These are phyloP conservation scores for Warburgia ugandensis DNA, from an alignment of 164 flowering plant species.

Conservation along the genomic window DNA sequence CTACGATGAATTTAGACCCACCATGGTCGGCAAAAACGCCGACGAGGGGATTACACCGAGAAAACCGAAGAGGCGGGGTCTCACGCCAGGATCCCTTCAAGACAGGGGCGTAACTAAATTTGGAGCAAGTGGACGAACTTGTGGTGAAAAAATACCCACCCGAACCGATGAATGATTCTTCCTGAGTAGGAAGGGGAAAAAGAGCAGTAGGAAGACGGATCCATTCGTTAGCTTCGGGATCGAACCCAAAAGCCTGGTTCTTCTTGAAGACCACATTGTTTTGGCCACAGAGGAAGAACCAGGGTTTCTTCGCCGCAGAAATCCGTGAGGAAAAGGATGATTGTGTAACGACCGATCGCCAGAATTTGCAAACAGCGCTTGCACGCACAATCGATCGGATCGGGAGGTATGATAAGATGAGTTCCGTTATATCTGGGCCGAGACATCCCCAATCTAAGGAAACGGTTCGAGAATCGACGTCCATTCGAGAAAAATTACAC, in stretches of 20 bases:
- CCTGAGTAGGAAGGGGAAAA: conserved; percentile 12
- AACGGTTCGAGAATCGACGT: too few relatives aligned
- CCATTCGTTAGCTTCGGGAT: conserved; percentile 50
- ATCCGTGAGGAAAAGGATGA: conserved; percentile 26
- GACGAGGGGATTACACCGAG: conserved; percentile 49
- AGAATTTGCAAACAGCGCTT: conserved; percentile 48
- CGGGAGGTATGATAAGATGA: conserved; percentile 56
- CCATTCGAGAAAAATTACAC: too few relatives aligned
- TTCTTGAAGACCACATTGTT: conserved; percentile 44
- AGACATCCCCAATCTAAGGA: conserved; percentile 15
- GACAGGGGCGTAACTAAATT: conserved; percentile 34
- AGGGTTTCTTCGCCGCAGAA: conserved; percentile 30
- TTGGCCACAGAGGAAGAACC: conserved; percentile 59
- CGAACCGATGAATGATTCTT: conserved; percentile 32
- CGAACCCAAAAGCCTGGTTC: conserved; percentile 66
- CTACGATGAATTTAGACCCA: conserved; percentile 36
- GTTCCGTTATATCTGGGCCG: conserved; percentile 39
- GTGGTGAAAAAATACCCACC: conserved; percentile 42
- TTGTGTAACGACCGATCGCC: conserved; percentile 38
- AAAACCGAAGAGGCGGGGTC: conserved; percentile 38
- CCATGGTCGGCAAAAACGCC: conserved; percentile 29
- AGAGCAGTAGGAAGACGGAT: conserved; percentile 33
- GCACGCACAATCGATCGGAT: conserved; percentile 45
- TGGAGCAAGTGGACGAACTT: conserved; percentile 19
- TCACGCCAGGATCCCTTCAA: conserved; percentile 29